These are phyloP conservation scores for Lasiosphaeria miniovina DNA, from an alignment of 495 filamentous ascomycete species.

Conservation along the genomic window DNA sequence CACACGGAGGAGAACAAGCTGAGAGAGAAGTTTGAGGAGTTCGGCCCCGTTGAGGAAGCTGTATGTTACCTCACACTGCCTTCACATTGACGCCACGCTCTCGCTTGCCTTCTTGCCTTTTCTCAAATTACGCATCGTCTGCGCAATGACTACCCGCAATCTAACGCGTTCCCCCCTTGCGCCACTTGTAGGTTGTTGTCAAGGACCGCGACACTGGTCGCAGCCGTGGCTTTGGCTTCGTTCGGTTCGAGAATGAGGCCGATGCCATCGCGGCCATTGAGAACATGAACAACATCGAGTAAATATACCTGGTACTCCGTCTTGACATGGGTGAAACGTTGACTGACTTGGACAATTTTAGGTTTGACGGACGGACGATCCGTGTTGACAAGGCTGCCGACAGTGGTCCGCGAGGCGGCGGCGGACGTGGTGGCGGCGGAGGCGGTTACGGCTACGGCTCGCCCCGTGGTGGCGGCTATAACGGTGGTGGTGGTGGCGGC, in stretches of 20 bases:
- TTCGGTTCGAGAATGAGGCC: constrained; percentile 76
- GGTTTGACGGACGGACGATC: constrained; percentile 93
- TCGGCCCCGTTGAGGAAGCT: constrained; percentile 85
- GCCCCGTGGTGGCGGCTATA: background rate
- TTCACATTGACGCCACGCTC: background rate
- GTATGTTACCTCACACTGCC: constrained; percentile 53
- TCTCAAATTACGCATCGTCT: background rate
- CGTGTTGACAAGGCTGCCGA: constrained; percentile 96
- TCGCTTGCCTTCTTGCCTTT: background rate
- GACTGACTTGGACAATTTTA: constrained; percentile 32
- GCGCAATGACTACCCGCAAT: background rate
- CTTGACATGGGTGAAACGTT: constrained; percentile 12
- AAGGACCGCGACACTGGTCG: constrained; percentile 96
- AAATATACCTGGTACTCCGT: constrained; percentile 31
- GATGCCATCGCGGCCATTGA: constrained; percentile 80
- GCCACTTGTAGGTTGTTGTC: constrained; percentile 72
- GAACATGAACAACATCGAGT: constrained; percentile 94
- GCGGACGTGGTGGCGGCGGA: constrained; percentile 42
- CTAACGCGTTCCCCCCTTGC: constrained; percentile 21
- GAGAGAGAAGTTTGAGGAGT: constrained; percentile 83
- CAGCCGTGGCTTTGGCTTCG: constrained; percentile 96
- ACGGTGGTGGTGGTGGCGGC: constrained; percentile 40
- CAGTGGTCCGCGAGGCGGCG: constrained; percentile 57
- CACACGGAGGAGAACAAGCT: constrained; percentile 87
- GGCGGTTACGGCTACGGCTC: constrained; percentile 11